These are phyloP conservation scores for Eucalyptus coolabah DNA, from an alignment of 345 rosid genomes.

Conservation along the genomic window DNA sequence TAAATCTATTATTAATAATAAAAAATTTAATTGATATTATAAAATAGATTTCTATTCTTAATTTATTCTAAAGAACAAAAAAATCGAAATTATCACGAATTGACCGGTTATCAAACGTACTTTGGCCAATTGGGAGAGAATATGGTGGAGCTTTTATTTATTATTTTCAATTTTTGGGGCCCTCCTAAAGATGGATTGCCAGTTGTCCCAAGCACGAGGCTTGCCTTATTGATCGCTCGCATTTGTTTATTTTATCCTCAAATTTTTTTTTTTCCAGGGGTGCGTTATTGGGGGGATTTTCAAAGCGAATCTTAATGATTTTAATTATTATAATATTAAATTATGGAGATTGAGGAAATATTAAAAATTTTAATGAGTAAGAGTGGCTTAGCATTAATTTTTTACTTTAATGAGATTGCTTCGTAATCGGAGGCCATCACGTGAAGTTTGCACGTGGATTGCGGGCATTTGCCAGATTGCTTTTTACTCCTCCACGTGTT, in stretches of 20 bases:
- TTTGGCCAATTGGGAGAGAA: neutral
- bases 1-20: too few relatives aligned
- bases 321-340: neutral
- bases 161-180: neutral
- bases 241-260: neutral
- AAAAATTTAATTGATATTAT: too few relatives aligned
- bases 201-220: neutral
- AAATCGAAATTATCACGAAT: too few relatives aligned
- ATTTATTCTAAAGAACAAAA: too few relatives aligned
- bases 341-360: neutral
- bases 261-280: neutral
- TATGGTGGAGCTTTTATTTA: neutral
- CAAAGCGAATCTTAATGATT: neutral
- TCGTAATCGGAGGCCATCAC: neutral
- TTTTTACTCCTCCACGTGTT: neutral
- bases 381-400: neutral
- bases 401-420: neutral
- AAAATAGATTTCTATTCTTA: fast-evolving
- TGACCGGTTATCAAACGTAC: too few relatives aligned
- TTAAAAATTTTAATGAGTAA: neutral
- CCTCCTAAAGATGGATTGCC: neutral
- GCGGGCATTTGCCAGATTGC: neutral
- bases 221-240: neutral
- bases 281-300: neutral
- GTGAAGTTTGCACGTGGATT: neutral